Evolutionary conservation across 306 rosid genomes (phyloP).

Genomic region (Quercus suber): DNA sequence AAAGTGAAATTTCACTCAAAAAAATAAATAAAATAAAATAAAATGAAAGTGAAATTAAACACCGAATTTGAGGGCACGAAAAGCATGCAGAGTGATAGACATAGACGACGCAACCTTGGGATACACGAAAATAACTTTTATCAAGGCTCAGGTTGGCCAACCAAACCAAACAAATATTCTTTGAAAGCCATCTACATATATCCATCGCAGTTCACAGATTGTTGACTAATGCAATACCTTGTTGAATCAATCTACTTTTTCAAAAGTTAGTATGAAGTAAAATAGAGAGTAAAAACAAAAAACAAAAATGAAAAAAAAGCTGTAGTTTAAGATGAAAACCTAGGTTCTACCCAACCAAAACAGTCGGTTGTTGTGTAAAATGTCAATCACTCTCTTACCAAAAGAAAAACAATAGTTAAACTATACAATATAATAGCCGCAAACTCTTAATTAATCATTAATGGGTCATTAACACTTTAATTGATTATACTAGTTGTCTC

Average conservation of each 20-base stretch:
- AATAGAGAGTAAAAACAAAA: too few species aligned
- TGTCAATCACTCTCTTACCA: not conserved
- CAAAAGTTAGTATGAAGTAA: not conserved
- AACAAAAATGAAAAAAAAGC: too few species aligned
- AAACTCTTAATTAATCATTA: too few species aligned
- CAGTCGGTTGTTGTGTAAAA: not conserved
- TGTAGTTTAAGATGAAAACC: not conserved
- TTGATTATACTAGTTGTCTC: too few species aligned
- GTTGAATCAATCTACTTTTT: not conserved
- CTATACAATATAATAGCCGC: too few species aligned
- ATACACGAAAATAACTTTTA: not conserved
- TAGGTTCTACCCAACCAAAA: not conserved
- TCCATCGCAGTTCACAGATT: not conserved
- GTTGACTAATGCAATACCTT: not conserved
- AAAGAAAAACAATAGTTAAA: not conserved
- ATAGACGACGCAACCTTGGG: not conserved
- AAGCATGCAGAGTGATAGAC: not conserved
- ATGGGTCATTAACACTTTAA: too few species aligned
- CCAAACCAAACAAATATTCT: not conserved
- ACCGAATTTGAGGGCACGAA: not conserved
- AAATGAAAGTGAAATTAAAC: not conserved
- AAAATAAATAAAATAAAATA: too few species aligned
- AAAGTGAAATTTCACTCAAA: not conserved
- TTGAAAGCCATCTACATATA: not conserved
- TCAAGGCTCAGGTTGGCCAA: not conserved